A percentile compares a stretch with the other conserved stretches of the same genome.
These are phyloP conservation scores for Chrysanthemum seticuspe DNA, from an alignment of 129 eudicot genomes.

Conservation along the genomic window DNA sequence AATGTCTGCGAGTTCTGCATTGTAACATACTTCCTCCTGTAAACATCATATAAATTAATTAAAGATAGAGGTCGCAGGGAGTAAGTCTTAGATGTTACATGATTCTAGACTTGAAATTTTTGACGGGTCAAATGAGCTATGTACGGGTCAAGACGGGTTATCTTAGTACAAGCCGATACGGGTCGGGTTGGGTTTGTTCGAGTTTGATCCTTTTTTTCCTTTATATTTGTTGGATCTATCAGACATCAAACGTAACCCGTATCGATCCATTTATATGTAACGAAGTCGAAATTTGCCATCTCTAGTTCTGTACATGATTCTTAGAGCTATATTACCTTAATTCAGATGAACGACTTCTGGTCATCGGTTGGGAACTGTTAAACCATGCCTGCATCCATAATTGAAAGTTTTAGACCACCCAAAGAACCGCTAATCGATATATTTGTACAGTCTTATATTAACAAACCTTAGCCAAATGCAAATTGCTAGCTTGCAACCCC, in stretches of 20 bases:
- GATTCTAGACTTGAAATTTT: too few relatives aligned
- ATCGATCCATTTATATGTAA: background rate
- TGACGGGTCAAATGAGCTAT: too few relatives aligned
- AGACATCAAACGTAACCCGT: too few relatives aligned
- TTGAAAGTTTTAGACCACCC: slow-evolving; percentile 22
- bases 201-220: too few relatives aligned
- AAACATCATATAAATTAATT: background rate
- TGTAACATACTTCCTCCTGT: slow-evolving; percentile 69
- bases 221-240: too few relatives aligned
- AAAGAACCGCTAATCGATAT: background rate
- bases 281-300: background rate
- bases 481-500: slow-evolving; percentile 56
- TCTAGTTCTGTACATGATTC: background rate
- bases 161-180: too few relatives aligned
- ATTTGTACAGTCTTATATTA: background rate
- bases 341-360: slow-evolving; percentile 74
- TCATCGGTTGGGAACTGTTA: slow-evolving; percentile 80
- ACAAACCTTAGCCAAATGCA: slow-evolving; percentile 61
- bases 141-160: too few relatives aligned
- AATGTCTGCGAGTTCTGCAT: slow-evolving; percentile 57
- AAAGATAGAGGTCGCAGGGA: background rate
- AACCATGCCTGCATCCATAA: slow-evolving; percentile 61
- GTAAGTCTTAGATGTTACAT: too few relatives aligned
- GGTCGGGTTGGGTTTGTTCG: too few relatives aligned
- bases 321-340: slow-evolving; percentile 42